Evolutionary conservation across 2,329 filamentous ascomycete genomes (phyloP), one percentile per base, ranked within the genome.

Genomic region (Diaporthe helianthi): DNA sequence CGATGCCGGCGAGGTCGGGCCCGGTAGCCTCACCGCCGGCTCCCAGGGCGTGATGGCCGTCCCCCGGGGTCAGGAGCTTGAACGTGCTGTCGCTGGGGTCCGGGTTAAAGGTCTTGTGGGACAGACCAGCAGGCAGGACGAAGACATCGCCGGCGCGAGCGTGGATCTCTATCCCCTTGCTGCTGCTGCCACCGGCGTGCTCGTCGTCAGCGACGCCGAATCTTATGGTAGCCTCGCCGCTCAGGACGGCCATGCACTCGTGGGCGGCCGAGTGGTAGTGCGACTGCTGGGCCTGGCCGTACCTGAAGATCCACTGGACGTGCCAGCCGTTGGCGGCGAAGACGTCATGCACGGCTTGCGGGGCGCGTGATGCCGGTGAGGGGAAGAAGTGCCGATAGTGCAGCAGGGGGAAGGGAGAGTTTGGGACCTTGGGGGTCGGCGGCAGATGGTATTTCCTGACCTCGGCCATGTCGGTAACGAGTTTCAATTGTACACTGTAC

Each of bases 251-350:
- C 83, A 88, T 87, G 75, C 82, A 84, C 77, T 90, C 87, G 73
- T 89, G 87, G 0, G 84, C 82, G 10, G 76, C 74, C 3, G 84
- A 84, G 75, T 89, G 87, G 73, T 88, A 89, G 76, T 89, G 87
- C 0, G 86, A 86, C 15, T 74, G 63, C 68, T 88, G 87, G 0
- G 85, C 86, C 7, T 78, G 76, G 1, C 85, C 84, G 75, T 89
- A 90, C 44, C 86, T 83, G 71, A 83, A 85, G 60, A 89, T 84
- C 86, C 87, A 89, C 70, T 86, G 82, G 0, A 81, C 80, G 38
- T 83, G 74, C 86, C 86, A 89, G 31, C 78, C 82, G 72, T 89
- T 87, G 26, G 73, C 71, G 1, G 76, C 72, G 74, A 87, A 85
- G 19, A 82, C 76, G 65, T 85, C 79, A 76, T 83, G 80, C 24